Percentiles rank a stretch among this genome's conserved stretches.
These are phyloP conservation scores for Triangularia verruculosa DNA, from an alignment of 2,329 filamentous ascomycete genomes.

Conservation along the genomic window DNA sequence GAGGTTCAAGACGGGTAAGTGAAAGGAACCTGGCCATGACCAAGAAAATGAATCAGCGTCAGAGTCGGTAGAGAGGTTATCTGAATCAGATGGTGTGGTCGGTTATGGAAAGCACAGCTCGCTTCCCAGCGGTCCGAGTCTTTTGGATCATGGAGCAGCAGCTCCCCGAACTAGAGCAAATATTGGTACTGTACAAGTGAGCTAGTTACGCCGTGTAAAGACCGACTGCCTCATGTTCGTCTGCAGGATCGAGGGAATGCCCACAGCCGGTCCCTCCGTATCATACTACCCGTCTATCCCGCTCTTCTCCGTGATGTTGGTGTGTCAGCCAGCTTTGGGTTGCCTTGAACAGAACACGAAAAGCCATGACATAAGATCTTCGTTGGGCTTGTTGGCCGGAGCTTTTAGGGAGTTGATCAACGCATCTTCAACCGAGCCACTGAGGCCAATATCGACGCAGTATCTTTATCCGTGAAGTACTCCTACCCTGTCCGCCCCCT, in stretches of 20 bases:
- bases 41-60: background rate
- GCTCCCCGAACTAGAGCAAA: background rate
- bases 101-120: background rate
- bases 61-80: background rate
- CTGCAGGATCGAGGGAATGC: background rate
- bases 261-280: background rate
- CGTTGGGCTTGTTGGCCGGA: no score
- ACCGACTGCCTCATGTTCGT: background rate
- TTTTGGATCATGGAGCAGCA: background rate
- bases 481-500: background rate
- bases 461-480: background rate
- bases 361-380: background rate
- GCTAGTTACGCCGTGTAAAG: background rate
- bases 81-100: no score
- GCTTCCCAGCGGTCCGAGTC: background rate
- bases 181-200: background rate
- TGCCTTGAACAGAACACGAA: background rate
- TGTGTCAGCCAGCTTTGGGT: background rate
- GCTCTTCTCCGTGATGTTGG: background rate
- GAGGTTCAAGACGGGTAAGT: background rate
- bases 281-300: background rate
- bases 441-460: background rate
- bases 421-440: background rate
- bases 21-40: background rate
- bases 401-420: background rate